Base-by-base conservation (phyloP, 1,139 yeast genomes). In the Debaryomycetaceae sp. region DNA sequence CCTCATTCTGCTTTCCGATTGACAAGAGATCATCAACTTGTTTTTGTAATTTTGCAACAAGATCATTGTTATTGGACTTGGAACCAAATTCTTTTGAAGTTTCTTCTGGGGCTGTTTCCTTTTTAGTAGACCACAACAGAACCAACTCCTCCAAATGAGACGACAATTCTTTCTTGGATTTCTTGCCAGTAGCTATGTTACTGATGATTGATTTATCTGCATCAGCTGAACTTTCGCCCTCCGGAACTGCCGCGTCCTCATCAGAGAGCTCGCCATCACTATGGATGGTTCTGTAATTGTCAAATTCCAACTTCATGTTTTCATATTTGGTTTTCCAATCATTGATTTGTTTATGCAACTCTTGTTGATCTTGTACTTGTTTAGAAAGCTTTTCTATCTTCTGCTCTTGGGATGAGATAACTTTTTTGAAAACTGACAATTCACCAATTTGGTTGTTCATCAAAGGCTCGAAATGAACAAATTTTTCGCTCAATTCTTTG, bases 361-460 rank as follows among this genome's bases (percentile, higher is more conserved):
- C 56, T 48, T 73, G 73, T 47, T 77, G 76, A 26, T 69, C 73
- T 40, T 61, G 64, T 1, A 79, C 64, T 45, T 70, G 71, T 3
- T 53, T 48, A n/a, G 70, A 58, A 46, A 78, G 65, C 6, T 56
- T 53, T 4, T 58, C 58, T 31, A 82, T 70, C 47, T 70, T 66
- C 6, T 59, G 65, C 44, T 76, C 78, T 59, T 83, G 89, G 5
- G 63, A 60, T 49, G 75, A 70, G 32, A 84, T 71, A 18, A 84
- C 56, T 32, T 67, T 65, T 53, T 82, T 84, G 54, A 84, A 62
- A 26, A 70, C 69, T 6, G 73, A 65, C 34, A 82, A 63, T 42
- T 79, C 79, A 3, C 76, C 63, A 42, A 83, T 65, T 49, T 80
- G 82, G 35, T 75, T 68, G 41, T 75, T 67, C 66, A 83, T 73